phyloP scores from a whole-genome alignment of 2,329 filamentous ascomycete genomes.

The Penicillium decumbens region DNA sequence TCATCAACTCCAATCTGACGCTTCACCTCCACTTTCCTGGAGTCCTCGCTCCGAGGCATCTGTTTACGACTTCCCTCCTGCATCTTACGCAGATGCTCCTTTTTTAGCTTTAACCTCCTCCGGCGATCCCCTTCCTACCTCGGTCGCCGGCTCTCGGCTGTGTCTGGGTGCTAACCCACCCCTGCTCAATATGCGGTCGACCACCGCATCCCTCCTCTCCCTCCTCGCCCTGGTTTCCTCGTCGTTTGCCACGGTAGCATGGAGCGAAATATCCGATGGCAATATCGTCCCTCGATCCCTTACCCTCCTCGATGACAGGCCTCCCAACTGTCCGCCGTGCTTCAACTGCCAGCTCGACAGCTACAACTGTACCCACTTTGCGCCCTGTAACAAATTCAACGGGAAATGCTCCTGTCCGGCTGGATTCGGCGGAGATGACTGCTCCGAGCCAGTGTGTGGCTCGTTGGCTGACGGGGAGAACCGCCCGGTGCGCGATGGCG shows the following conservation, averaged over 20 bases:
- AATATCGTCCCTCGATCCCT: conserved; percentile 63
- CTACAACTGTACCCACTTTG: conserved; percentile 86
- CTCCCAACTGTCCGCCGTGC: conserved; percentile 54
- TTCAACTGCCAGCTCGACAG: conserved; percentile 97
- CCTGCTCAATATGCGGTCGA: conserved; percentile 27
- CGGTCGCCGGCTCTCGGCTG: conserved; percentile 2
- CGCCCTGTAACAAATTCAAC: conserved; percentile 80
- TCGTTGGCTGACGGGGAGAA: conserved; percentile 77
- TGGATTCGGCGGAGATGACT: conserved; percentile 92
- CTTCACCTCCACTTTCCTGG: conserved; percentile 12
- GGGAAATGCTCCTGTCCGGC: conserved; percentile 89
- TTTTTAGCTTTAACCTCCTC: background rate
- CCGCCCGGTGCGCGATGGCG: conserved; percentile 66
- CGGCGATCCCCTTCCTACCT: conserved; percentile 7
- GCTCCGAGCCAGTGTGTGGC: conserved; percentile 84
- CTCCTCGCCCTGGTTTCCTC: conserved; percentile 27
- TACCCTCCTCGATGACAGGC: conserved; percentile 67
- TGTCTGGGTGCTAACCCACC: conserved; percentile 6
- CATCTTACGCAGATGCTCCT: background rate
- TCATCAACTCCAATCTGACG: conserved; percentile 24
- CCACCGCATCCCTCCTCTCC: conserved; percentile 19
- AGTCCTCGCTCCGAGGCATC: conserved; percentile 5
- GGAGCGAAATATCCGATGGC: conserved; percentile 55
- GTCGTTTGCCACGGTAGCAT: conserved; percentile 21
- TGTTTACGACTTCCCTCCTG: background rate